Conservation (phyloP, 345 rosid genomes). For the Iberis pinnata region DNA sequence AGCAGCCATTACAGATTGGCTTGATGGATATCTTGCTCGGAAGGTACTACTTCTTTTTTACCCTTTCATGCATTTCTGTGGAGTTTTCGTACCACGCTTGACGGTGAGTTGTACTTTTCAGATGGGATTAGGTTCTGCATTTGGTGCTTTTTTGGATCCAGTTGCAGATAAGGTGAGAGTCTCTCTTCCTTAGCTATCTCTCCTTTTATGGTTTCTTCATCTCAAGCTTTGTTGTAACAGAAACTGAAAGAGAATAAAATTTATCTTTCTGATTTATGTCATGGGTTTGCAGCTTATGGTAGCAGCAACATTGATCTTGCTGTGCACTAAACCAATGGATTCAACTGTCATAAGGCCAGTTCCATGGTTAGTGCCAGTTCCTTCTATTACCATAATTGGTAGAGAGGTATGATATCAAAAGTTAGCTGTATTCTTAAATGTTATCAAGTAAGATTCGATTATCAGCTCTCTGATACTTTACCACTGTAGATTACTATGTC, state of each 20-base stretch:
- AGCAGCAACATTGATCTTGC: constrained; percentile 83
- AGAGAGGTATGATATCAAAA: constrained; percentile 65
- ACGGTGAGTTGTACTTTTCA: constrained; percentile 32
- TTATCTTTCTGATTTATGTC: constrained; percentile 10
- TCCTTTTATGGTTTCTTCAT: neutral
- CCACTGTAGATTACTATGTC: neutral
- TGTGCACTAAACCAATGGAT: constrained; percentile 72
- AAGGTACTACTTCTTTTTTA: constrained; percentile 39
- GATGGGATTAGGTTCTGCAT: constrained; percentile 79
- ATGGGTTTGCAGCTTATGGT: constrained; percentile 78
- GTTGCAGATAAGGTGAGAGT: constrained; percentile 86
- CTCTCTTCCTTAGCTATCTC: constrained; percentile 1
- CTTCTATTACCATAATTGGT: constrained; percentile 83
- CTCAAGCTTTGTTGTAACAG: neutral
- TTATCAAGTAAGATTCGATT: neutral
- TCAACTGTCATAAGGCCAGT: constrained; percentile 45
- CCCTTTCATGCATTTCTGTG: neutral
- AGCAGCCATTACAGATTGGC: constrained; percentile 99
- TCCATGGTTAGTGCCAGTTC: constrained; percentile 82
- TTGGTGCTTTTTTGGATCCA: constrained; percentile 99
- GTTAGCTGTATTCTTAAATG: neutral
- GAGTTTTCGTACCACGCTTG: neutral
- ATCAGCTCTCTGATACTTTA: neutral
- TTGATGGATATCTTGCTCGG: constrained; percentile 93
- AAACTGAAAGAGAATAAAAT: neutral